phyloP scores from a whole-genome alignment of 2,329 filamentous ascomycete genomes.

The Xylaria hypoxylon region DNA sequence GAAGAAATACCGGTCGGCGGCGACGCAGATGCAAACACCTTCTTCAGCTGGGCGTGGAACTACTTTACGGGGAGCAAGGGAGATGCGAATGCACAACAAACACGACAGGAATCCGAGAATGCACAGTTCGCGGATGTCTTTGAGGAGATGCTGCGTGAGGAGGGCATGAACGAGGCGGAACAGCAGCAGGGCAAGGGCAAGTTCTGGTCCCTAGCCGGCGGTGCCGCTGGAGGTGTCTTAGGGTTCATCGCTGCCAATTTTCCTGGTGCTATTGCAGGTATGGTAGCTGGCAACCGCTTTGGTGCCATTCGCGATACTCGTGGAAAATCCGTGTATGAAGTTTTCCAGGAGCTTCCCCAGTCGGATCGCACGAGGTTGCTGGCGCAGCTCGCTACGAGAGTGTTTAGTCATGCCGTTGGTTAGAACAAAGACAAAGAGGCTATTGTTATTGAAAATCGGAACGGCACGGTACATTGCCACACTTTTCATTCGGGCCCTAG shows the following conservation, averaged over 20 bases:
- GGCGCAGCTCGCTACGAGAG: conserved; percentile 84
- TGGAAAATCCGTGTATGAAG: conserved; percentile 94
- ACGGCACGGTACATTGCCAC: no score
- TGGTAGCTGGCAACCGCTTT: conserved; percentile 91
- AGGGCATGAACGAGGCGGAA: conserved; percentile 81
- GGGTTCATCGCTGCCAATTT: conserved; percentile 97
- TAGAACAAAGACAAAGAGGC: conserved; percentile 43
- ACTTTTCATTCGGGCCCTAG: neutral
- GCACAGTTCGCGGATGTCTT: conserved; percentile 91
- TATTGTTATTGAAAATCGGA: no score
- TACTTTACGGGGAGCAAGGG: conserved; percentile 60
- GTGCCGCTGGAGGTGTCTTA: conserved; percentile 86
- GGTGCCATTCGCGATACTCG: conserved; percentile 89
- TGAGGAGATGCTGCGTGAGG: conserved; percentile 88
- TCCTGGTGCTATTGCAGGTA: conserved; percentile 87
- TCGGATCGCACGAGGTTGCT: conserved; percentile 83
- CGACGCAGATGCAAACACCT: conserved; percentile 54
- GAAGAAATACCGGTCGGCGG: conserved; percentile 55
- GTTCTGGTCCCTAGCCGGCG: conserved; percentile 90
- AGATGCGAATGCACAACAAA: conserved; percentile 55
- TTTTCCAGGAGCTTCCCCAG: conserved; percentile 88
- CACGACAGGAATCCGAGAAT: conserved; percentile 70
- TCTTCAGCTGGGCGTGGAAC: conserved; percentile 83
- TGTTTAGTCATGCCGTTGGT: conserved; percentile 83
- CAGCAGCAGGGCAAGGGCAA: conserved; percentile 70